Conservation (phyloP, 2,329 filamentous ascomycete genomes). For the Chaetoscypha palmicola region DNA sequence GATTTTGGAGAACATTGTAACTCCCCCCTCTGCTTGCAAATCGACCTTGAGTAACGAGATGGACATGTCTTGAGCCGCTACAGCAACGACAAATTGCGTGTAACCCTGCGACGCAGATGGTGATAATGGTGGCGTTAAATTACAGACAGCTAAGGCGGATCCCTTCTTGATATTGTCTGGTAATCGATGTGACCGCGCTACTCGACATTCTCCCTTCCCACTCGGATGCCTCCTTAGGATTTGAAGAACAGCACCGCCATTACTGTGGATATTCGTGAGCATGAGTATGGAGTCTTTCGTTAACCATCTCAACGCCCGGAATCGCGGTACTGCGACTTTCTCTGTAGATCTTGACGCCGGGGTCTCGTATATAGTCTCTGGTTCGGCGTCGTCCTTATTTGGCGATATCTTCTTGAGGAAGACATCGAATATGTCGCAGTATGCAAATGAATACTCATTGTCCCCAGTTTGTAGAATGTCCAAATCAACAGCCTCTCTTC, state of each 20-base stretch:
- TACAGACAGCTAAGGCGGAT: slow-evolving; percentile 69
- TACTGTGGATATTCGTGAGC: slow-evolving; percentile 51
- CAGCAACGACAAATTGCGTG: slow-evolving; percentile 72
- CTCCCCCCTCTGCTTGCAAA: slow-evolving; percentile 43
- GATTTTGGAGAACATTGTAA: slow-evolving; percentile 47
- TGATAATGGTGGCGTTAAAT: slow-evolving; percentile 51
- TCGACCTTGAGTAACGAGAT: slow-evolving; percentile 74
- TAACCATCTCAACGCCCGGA: slow-evolving; percentile 54
- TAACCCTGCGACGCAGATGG: slow-evolving; percentile 47
- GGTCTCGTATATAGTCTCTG: slow-evolving; percentile 50
- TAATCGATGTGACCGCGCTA: slow-evolving; percentile 50
- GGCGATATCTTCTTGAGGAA: slow-evolving; percentile 41
- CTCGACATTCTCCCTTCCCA: slow-evolving; percentile 36
- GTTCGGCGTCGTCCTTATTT: slow-evolving; percentile 39
- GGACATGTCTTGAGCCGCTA: slow-evolving; percentile 72
- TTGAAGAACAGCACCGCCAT: slow-evolving; percentile 49
- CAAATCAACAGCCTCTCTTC: slow-evolving; percentile 58
- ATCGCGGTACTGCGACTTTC: slow-evolving; percentile 39
- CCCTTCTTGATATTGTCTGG: slow-evolving; percentile 65
- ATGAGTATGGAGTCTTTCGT: slow-evolving; percentile 51
- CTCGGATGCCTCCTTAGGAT: slow-evolving; percentile 39
- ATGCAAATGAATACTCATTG: slow-evolving; percentile 64
- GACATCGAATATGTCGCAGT: slow-evolving; percentile 70
- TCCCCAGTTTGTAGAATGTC: slow-evolving; percentile 59
- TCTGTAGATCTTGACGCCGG: slow-evolving; percentile 39